These are phyloP conservation scores for Salix suchowensis DNA, from an alignment of 345 rosid genomes.

Conservation along the genomic window DNA sequence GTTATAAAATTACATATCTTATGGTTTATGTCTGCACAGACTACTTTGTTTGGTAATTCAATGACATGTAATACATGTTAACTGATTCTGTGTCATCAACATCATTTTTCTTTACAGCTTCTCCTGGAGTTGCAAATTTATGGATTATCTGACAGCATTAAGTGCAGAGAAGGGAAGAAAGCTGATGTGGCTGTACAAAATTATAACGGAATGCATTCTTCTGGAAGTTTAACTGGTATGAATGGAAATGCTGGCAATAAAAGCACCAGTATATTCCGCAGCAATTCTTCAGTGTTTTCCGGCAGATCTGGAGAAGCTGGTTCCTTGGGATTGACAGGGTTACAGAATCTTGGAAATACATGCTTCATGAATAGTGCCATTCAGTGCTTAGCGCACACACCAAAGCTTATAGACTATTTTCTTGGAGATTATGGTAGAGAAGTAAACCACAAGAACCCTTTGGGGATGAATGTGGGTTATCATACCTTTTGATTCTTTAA, in stretches of 20 bases:
- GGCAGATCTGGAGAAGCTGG: slow-evolving; percentile 86
- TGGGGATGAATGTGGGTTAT: slow-evolving; percentile 86
- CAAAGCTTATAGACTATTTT: slow-evolving; percentile 92
- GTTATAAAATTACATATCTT: neutral
- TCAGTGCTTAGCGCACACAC: slow-evolving; percentile 97
- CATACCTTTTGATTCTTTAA: slow-evolving; percentile 11
- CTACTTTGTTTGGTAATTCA: slow-evolving; percentile 2
- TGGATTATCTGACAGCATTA: slow-evolving; percentile 89
- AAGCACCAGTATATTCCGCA: slow-evolving; percentile 37
- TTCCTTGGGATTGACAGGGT: slow-evolving; percentile 85
- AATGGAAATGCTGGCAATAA: slow-evolving; percentile 55
- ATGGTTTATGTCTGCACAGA: neutral
- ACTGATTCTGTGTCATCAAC: slow-evolving; percentile 16
- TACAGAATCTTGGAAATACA: slow-evolving; percentile 97
- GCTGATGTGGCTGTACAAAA: slow-evolving; percentile 51
- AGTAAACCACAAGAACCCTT: slow-evolving; percentile 79
- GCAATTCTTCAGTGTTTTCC: slow-evolving; percentile 40
- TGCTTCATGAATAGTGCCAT: slow-evolving; percentile 98
- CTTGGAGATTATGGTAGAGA: slow-evolving; percentile 86
- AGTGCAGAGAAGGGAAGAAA: slow-evolving; percentile 68
- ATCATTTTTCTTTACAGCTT: slow-evolving; percentile 43
- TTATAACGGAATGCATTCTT: slow-evolving; percentile 42
- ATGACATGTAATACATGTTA: slow-evolving; percentile 1
- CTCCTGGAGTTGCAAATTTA: slow-evolving; percentile 87
- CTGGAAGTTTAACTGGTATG: slow-evolving; percentile 26